Base-by-base conservation (phyloP, 2,329 filamentous ascomycete species). In the Hypoxylon sp. region DNA sequence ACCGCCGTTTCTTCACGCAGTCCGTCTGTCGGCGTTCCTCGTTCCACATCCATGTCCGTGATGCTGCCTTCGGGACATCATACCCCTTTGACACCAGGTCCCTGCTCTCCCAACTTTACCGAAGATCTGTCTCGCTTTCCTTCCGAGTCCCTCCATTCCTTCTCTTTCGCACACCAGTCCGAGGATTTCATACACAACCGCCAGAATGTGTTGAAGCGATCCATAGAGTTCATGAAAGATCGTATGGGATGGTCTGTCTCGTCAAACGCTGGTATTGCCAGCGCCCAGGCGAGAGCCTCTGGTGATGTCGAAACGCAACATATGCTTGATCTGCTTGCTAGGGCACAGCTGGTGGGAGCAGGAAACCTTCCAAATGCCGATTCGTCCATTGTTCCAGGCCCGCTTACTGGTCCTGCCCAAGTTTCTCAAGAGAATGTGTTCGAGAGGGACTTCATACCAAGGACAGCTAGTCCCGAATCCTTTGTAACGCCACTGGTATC, bases 191-290 rank as follows among this genome's bases (percentile, higher is more conserved):
- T 98, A 61, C 93, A 97, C 78, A 97, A 89, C 78, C 91, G 96
- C 60, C 94, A 98, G 79, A 97, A 93, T 83, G 91, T 97, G 34
- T 80, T 99, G 75, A 97, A 97, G 81, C 88, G 95, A 65, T 97
- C 94, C 7, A 91, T 98, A 76, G 96, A 98, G 79, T 98, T 98
- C 77, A 97, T 99, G 92, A 92, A 93, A 76, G 94, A 98, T 77
- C 92, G 93, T 70, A 87, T 97, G 80, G 92, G 92, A 70, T 95
- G 93, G 91, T 88, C 91, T 32, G 81, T 77, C 56, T 86, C 90
- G 32, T 89, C 88, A 57, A 92, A 91, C 76, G 89, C 92, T 13
- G 93, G 89, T 10, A 89, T 97, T 72, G 90, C 91, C 48, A 93
- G 90, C 76, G 94, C 93, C 14, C 93, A 97, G 79, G 93, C 94